Base-by-base conservation (phyloP, 140 eudicot species). In the Flaveria floridana region DNA sequence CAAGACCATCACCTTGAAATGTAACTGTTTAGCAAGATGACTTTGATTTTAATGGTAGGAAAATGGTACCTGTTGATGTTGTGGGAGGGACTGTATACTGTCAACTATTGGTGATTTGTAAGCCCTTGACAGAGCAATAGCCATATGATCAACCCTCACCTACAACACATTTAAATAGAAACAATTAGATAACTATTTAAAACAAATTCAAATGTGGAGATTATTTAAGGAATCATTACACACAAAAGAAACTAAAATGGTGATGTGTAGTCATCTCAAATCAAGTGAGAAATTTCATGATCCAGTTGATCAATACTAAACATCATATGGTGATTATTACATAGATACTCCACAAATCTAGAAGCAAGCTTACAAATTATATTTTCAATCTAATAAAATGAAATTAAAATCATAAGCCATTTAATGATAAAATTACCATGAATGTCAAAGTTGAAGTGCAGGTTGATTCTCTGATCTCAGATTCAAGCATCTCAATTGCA, bases 111-210 rank as follows among this genome's bases (percentile, higher is more conserved):
- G 99, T 30, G 95, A 94, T 78, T 75, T 90, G 68, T 66, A 94
- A 14, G 93, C 85, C 88, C 86, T 94, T 76, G 99, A 94, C 77
- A 94, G 82, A 76, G 99, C 99, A 79, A 84, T 66, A 57, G 95
- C 99, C 95, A 94, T 89, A 72, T 94, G 99, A 78, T 94, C 90
- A 78, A 90, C 83, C 74, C 93, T 89, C 71, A 94, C 99, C 98
- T 93, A 78, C 75, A 72, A 71, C 69, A 75, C 37, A 71, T 42
- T 39, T 19, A 56, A 50, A 13, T 14, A 44, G 7, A 28, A 44
- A 13, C 65, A 61, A 23, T 19, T 37, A 48, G 57, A 59, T 30
- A 7, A 76, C 3, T 2, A 18, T 18, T 10, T 2, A 11, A 42
- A n/a, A 19, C 34, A 34, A 55, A 37, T 52, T 66, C 67, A 37